Conservation (phyloP, 352 stramenopile genomes). For the Phytophthora sojae region DNA sequence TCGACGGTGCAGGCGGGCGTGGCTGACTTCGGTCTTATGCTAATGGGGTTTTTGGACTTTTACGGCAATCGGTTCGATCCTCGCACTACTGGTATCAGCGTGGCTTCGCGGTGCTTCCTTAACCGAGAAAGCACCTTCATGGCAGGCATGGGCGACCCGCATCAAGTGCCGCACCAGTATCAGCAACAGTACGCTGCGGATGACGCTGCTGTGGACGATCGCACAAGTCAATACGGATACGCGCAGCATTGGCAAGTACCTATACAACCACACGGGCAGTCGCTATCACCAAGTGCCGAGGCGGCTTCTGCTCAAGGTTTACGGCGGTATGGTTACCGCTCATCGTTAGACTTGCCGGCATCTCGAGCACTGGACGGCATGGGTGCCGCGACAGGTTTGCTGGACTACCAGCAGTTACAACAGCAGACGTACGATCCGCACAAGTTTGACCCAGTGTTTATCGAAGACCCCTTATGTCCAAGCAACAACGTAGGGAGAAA, state of each 20-base stretch:
- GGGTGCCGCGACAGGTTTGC: constrained; percentile 42
- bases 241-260: constrained; percentile 72
- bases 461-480: constrained; percentile 94
- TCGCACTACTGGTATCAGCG: constrained; percentile 91
- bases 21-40: constrained; percentile 94
- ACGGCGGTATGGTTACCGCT: constrained; percentile 73
- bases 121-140: constrained; percentile 74
- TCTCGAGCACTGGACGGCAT: constrained; percentile 39
- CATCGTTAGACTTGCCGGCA: constrained; percentile 67
- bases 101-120: constrained; percentile 83
- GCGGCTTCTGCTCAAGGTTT: constrained; percentile 66
- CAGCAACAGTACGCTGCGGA: constrained; percentile 53
- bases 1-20: constrained; percentile 65
- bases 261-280: constrained; percentile 45
- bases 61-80: constrained; percentile 96
- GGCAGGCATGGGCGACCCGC: constrained; percentile 37
- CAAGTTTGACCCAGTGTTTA: constrained; percentile 95
- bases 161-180: constrained; percentile 58
- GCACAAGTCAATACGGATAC: constrained; percentile 52
- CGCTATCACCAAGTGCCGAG: constrained; percentile 59
- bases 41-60: constrained; percentile 98
- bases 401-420: constrained; percentile 51
- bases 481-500: constrained; percentile 97
- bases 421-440: constrained; percentile 82
- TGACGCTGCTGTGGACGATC: constrained; percentile 62